phyloP scores from a whole-genome alignment of 2,329 filamentous ascomycete genomes.

The Chaetomium strumarium region DNA sequence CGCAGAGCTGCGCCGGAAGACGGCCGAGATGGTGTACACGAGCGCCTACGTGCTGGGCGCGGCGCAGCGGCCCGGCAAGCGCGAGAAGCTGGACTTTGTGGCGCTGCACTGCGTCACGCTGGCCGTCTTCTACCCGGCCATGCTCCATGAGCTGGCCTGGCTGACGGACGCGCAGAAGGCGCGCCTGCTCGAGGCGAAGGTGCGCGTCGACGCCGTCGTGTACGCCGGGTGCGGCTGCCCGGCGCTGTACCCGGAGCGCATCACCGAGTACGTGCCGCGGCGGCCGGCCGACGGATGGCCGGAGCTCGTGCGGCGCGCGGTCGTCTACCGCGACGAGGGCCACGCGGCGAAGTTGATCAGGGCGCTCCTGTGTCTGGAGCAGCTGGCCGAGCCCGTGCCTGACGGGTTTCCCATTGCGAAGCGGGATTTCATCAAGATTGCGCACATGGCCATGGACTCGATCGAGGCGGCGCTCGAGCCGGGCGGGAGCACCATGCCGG shows the following conservation, averaged over 20 bases:
- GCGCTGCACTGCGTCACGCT: constrained; percentile 5
- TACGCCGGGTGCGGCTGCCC: constrained; percentile 7
- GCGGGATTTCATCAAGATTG: constrained; percentile 6
- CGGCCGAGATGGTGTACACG: constrained; percentile 2
- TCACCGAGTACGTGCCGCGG: constrained; percentile 2
- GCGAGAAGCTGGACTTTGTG: constrained; percentile 6
- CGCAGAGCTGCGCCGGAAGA: not conserved
- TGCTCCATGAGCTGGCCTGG: constrained; percentile 3
- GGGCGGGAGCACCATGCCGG: not conserved
- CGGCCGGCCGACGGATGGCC: constrained; percentile 6
- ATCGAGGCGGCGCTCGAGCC: not conserved
- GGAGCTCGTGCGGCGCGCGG: constrained; percentile 1
- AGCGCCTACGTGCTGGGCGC: constrained; percentile 6
- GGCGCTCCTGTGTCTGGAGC: not conserved
- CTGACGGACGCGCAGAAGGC: constrained; percentile 11
- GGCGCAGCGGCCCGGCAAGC: constrained; percentile 7
- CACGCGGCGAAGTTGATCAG: constrained; percentile 3
- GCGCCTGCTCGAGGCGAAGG: constrained; percentile 6
- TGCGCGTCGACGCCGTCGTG: constrained; percentile 3
- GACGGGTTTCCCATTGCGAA: constrained; percentile 1
- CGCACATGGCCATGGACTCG: constrained; percentile 9
- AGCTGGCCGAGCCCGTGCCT: not conserved
- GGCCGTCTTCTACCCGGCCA: constrained; percentile 7
- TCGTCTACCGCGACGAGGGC: constrained; percentile 4
- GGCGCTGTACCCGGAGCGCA: constrained; percentile 2